These are phyloP conservation scores for Onygenales sp. DNA, from an alignment of 2,329 filamentous ascomycete species.

Conservation along the genomic window DNA sequence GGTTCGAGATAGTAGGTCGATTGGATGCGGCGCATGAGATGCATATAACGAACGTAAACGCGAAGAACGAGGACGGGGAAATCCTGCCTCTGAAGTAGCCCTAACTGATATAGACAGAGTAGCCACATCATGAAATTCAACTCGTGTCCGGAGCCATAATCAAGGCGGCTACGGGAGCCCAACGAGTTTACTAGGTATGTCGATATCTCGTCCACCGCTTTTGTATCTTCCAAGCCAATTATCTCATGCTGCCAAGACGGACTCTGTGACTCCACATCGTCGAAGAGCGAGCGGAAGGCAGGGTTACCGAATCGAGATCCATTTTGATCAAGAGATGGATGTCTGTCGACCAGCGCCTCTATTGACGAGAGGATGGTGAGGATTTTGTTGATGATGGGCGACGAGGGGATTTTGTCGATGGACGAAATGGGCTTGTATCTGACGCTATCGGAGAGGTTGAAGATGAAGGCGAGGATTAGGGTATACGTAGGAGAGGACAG, in stretches of 20 bases:
- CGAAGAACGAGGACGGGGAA: slow-evolving; percentile 66
- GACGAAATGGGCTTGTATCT: slow-evolving; percentile 57
- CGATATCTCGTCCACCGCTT: slow-evolving; percentile 60
- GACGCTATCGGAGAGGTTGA: slow-evolving; percentile 74
- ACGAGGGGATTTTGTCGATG: slow-evolving; percentile 44
- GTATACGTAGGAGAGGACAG: slow-evolving; percentile 64
- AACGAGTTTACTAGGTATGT: slow-evolving; percentile 77
- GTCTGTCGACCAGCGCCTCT: slow-evolving; percentile 54
- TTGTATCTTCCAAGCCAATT: slow-evolving; percentile 25
- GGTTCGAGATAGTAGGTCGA: slow-evolving; percentile 93
- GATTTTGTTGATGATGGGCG: slow-evolving; percentile 53
- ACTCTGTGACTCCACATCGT: slow-evolving; percentile 32
- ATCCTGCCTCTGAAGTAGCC: slow-evolving; percentile 52
- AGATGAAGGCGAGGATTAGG: slow-evolving; percentile 75
- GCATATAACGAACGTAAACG: slow-evolving; percentile 74
- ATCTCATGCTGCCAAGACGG: slow-evolving; percentile 33
- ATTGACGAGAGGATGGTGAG: slow-evolving; percentile 61
- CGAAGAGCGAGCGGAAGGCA: slow-evolving; percentile 73
- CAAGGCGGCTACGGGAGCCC: slow-evolving; percentile 77
- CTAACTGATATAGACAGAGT: slow-evolving; percentile 79
- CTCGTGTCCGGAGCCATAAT: slow-evolving; percentile 96
- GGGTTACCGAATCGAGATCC: slow-evolving; percentile 94
- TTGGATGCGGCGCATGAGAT: slow-evolving; percentile 79
- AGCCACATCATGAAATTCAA: slow-evolving; percentile 96
- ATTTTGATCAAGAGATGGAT: slow-evolving; percentile 74